Evolutionary conservation across 1,284 basidiomycete genomes (phyloP), one percentile per base, ranked within the genome.

Genomic region (Trametes polyzona): DNA sequence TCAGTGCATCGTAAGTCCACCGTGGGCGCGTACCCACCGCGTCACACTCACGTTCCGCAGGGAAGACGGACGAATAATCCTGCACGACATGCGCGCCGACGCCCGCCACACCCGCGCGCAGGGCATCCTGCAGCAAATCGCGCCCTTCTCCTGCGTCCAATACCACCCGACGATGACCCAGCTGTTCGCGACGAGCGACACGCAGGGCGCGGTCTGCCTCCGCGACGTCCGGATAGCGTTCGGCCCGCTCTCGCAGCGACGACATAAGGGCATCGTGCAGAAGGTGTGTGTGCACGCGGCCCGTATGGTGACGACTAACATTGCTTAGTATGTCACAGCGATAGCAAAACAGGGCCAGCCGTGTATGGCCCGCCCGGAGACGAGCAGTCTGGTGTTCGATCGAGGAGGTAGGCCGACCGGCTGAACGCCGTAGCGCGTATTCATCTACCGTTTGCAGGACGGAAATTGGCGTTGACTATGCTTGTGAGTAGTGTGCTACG

Each of bases 201-300:
- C 69, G 10, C 70, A 67, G 9, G 87, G 87, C 1, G 70, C 74
- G 19, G 81, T 90, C 1, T 83, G 79, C 60, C 78, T 92, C 53
- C 80, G 87, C n/a, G 90, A 92, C 67, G 73, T 75, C n/a, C 77
- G 90, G n/a, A 90, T 89, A 83, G 82, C 86, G 0, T 92, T 91
- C 69, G 85, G 84, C 16, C 76, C 83, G 29, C 63, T 70, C 17
- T 70, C 67, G 21, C 70, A 68, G 6, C 69, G 82, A 32, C 74
- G 77, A 2, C 68, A 75, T 14, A 67, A 80, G n/a, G 87, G 87
- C 0, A 73, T 86, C 1, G 81, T 87, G 10, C 78, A 79, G 53
- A 74, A 64, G 51, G 86, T 86, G 57, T 36, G 57, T 35, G 4
- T 24, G 6, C 6, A 8, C 21, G 27, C 24, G 24, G 24, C 10